Evolutionary conservation across 2,329 filamentous ascomycete species (phyloP).

Genomic region (Aspergillus transmontanensis): DNA sequence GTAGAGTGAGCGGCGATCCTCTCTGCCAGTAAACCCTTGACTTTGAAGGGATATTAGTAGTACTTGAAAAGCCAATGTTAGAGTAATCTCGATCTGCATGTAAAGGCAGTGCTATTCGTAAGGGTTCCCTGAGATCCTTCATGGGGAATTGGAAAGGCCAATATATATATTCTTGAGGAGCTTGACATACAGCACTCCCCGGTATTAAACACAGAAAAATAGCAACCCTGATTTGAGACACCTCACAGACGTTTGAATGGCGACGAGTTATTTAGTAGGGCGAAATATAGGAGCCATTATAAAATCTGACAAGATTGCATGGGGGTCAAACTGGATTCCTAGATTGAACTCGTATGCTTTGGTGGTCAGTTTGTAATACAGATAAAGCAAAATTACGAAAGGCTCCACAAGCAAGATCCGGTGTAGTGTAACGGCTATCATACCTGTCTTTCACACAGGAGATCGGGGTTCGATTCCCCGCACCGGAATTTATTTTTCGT

Average conservation of each 20-base stretch:
- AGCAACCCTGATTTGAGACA: background rate
- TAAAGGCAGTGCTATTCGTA: no score
- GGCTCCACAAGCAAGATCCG: background rate
- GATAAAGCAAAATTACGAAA: no score
- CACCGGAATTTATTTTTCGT: background rate
- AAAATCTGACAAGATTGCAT: background rate
- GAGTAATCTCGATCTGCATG: no score
- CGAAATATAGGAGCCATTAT: background rate
- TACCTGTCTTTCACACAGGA: conserved; percentile 8
- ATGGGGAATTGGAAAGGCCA: no score
- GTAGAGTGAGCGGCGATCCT: background rate
- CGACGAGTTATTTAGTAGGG: background rate
- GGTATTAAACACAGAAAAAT: background rate
- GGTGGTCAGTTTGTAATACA: accelerated
- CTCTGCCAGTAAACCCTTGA: no score
- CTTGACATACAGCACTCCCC: no score
- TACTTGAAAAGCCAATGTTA: no score
- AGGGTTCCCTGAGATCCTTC: no score
- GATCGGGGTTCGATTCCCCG: conserved; percentile 7
- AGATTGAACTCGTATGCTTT: no score
- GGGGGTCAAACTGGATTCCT: no score
- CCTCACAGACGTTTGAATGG: accelerated
- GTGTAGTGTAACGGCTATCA: conserved; percentile 7
- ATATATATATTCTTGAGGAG: no score
- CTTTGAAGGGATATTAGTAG: no score